These are phyloP conservation scores for Pythium insidiosum DNA, from an alignment of 352 stramenopile genomes.

Conservation along the genomic window DNA sequence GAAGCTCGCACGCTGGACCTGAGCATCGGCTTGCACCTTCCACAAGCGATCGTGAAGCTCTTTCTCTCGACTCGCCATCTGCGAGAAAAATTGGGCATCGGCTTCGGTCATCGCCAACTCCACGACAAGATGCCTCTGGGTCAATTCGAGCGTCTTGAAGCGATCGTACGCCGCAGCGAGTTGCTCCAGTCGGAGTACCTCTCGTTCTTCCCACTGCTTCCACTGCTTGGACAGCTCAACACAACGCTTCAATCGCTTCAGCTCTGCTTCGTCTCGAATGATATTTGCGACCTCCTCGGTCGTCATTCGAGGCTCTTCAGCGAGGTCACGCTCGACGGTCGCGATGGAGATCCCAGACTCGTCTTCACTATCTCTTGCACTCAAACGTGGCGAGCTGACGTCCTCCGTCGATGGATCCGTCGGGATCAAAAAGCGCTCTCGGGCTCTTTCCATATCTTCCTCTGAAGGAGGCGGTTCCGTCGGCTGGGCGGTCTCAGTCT, in stretches of 20 bases:
- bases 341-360: neutral
- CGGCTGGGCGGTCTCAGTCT: conserved; percentile 16
- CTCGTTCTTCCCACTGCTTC: conserved; percentile 36
- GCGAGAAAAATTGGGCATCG: conserved; percentile 38
- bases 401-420: conserved; percentile 8
- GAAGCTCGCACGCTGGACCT: conserved; percentile 49
- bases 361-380: conserved; percentile 12
- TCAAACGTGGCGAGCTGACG: too few relatives aligned
- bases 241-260: conserved; percentile 30
- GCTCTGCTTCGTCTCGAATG: conserved; percentile 37
- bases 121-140: conserved; percentile 26
- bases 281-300: neutral
- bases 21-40: conserved; percentile 38
- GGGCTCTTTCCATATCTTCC: conserved; percentile 29
- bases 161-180: conserved; percentile 20
- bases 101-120: conserved; percentile 40
- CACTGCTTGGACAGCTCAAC: conserved; percentile 35
- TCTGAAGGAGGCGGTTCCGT: conserved; percentile 21
- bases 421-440: conserved; percentile 20
- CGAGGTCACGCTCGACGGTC: neutral
- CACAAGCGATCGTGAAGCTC: conserved; percentile 36
- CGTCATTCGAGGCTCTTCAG: neutral
- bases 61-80: conserved; percentile 34
- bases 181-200: conserved; percentile 30
- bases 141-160: conserved; percentile 12